Conservation (phyloP, 202 grass and related monocot genomes). For the Panicum virgatum region DNA sequence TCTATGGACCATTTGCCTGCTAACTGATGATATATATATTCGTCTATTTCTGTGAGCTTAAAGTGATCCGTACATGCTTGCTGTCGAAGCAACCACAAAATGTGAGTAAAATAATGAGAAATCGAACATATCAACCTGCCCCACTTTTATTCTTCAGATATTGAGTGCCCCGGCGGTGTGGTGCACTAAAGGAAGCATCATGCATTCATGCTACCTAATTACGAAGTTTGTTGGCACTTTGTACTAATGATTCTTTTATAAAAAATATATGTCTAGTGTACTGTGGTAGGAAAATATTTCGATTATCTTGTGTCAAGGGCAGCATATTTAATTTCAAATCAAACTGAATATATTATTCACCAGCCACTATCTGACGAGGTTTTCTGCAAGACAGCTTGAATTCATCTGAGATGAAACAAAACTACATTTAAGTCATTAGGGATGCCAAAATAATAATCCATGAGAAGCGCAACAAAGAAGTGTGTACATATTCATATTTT, state of each 20-base stretch:
- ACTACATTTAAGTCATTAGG: background rate
- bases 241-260: conserved; percentile 1
- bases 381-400: background rate
- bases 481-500: background rate
- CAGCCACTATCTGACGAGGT: background rate
- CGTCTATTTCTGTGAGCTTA: conserved; percentile 12
- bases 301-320: conserved; percentile 1
- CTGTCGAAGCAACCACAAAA: background rate
- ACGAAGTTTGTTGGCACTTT: conserved; percentile 5
- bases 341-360: no score
- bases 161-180: background rate
- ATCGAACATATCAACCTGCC: background rate
- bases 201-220: conserved; percentile 32
- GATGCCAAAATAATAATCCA: background rate
- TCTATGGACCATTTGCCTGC: conserved; percentile 17
- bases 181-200: conserved; percentile 24
- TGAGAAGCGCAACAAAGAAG: background rate
- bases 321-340: conserved; percentile 5
- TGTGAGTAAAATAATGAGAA: conserved; percentile 28
- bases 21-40: background rate
- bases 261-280: background rate
- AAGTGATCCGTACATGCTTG: conserved; percentile 32
- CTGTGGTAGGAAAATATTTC: background rate
- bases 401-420: background rate
- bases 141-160: conserved; percentile 30